Conservation (phyloP, 2,329 filamentous ascomycete genomes). For the Cordyceps pruinosa region DNA sequence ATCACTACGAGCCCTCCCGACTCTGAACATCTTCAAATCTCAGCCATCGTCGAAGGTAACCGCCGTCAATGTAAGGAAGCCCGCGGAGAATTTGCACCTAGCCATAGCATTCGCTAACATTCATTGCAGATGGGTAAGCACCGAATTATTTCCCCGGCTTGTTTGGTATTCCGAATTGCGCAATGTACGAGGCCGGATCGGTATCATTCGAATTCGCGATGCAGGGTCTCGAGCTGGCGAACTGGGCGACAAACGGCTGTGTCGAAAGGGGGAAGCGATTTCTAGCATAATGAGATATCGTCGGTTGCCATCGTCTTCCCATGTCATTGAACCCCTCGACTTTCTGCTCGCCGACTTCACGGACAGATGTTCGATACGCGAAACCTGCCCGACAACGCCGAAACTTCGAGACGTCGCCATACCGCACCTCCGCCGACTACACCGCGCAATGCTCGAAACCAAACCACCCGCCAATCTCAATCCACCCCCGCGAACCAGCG, state of each 20-base stretch:
- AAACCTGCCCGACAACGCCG: neutral
- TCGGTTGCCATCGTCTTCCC: neutral
- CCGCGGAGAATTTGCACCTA: constrained; percentile 19
- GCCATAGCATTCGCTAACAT: constrained; percentile 30
- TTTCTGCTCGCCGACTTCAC: neutral
- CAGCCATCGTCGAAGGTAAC: constrained; percentile 39
- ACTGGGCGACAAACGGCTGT: neutral
- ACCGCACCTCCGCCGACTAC: neutral
- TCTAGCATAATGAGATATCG: neutral
- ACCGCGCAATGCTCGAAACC: constrained; percentile 5
- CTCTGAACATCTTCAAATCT: constrained; percentile 35
- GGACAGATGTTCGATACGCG: neutral
- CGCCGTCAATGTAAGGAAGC: constrained; percentile 41
- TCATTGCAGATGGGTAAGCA: constrained; percentile 54
- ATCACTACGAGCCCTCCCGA: constrained; percentile 30
- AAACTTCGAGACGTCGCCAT: neutral
- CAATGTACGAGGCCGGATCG: constrained; percentile 2
- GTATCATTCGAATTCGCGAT: neutral
- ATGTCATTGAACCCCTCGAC: neutral
- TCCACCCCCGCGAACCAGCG: neutral
- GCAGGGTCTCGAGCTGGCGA: neutral
- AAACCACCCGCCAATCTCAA: neutral
- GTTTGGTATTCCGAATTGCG: constrained; percentile 8
- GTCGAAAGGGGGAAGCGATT: neutral
- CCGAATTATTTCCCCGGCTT: constrained; percentile 15